Conservation (phyloP, 1,284 basidiomycete genomes). For the Ustilago loliicola region DNA sequence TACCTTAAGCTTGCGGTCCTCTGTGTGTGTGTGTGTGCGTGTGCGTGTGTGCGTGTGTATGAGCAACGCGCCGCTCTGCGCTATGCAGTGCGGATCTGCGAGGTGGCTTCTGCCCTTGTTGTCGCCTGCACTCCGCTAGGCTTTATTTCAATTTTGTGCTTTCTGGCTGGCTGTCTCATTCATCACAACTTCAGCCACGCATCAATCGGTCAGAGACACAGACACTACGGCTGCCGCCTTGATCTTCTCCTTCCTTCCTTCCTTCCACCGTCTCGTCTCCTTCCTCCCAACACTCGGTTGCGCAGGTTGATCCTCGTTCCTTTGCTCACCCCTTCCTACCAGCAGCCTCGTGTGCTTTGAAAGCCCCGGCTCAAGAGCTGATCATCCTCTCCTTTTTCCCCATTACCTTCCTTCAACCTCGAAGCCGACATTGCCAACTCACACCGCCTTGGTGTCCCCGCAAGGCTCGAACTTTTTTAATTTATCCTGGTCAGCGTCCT, state of each 20-base stretch:
- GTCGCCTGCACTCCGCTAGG: constrained; percentile 7
- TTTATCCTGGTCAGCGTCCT: constrained; percentile 22
- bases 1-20: background rate
- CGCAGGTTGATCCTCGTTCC: constrained; percentile 39
- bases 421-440: background rate
- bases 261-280: constrained; percentile 13
- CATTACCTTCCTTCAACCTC: constrained; percentile 4
- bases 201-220: background rate
- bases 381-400: background rate
- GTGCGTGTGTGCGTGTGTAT: background rate
- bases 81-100: constrained; percentile 30
- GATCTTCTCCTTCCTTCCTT: constrained; percentile 3
- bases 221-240: constrained; percentile 3
- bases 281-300: constrained; percentile 5
- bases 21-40: background rate
- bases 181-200: constrained; percentile 14
- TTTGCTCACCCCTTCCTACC: background rate
- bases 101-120: constrained; percentile 12
- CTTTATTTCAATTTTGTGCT: background rate
- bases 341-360: constrained; percentile 39
- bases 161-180: constrained; percentile 1
- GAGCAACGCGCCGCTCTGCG: background rate
- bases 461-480: background rate
- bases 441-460: background rate
- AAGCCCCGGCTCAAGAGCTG: constrained; percentile 22